phyloP scores from a whole-genome alignment of 768 basidiomycete genomes.

The Podaxis rugospora region DNA sequence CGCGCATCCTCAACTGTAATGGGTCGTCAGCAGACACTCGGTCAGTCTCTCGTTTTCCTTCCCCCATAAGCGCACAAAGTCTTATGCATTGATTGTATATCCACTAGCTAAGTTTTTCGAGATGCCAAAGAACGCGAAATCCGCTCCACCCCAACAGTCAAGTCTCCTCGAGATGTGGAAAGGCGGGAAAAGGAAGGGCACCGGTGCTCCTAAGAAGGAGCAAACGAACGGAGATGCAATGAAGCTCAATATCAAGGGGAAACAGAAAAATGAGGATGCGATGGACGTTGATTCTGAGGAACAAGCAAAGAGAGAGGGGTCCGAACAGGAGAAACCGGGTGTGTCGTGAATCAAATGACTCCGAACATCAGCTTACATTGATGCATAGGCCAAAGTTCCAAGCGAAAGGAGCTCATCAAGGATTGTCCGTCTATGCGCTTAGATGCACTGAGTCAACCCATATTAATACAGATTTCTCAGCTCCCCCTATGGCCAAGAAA shows the following conservation, averaged over 20 bases:
- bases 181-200: conserved; percentile 36
- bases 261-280: conserved; percentile 18
- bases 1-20: conserved; percentile 33
- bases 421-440: conserved; percentile 1
- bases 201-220: conserved; percentile 17
- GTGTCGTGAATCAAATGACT: background rate
- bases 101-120: conserved; percentile 66
- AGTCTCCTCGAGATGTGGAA: conserved; percentile 72
- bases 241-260: conserved; percentile 13
- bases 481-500: conserved; percentile 40
- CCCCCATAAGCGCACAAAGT: background rate
- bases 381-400: conserved; percentile 33
- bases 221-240: conserved; percentile 17
- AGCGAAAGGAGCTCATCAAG: conserved; percentile 29
- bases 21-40: conserved; percentile 73
- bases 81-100: conserved; percentile 1
- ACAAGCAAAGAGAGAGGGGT: conserved; percentile 18
- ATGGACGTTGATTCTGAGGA: conserved; percentile 28
- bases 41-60: conserved; percentile 27
- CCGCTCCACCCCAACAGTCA: conserved; percentile 72
- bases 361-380: background rate
- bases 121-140: conserved; percentile 66
- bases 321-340: background rate
- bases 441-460: background rate
- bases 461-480: conserved; percentile 16